Conservation (phyloP, 441 rosid genomes). For the Erodium chrysanthum region DNA sequence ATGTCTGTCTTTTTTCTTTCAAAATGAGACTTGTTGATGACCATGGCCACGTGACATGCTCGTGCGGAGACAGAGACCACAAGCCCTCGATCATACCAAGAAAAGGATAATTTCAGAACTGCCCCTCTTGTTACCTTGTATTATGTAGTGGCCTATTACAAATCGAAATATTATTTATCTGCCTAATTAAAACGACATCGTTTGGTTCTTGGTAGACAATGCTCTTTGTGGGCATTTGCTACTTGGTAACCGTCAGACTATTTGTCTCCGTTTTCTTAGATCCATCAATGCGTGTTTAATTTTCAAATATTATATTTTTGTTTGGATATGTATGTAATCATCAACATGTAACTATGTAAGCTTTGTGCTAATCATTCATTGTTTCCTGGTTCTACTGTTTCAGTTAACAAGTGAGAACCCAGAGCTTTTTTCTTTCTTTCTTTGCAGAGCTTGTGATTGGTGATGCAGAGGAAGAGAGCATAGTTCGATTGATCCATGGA, state of each 20-base stretch:
- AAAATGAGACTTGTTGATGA: too few relatives aligned
- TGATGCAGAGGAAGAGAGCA: slow-evolving; percentile 25
- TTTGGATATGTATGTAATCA: not conserved
- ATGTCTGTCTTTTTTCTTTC: too few relatives aligned
- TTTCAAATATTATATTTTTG: not conserved
- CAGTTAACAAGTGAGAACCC: not conserved
- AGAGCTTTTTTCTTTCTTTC: not conserved
- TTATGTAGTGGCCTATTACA: too few relatives aligned
- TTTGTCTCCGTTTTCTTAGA: not conserved
- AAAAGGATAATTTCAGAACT: too few relatives aligned
- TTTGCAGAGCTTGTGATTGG: slow-evolving; percentile 18
- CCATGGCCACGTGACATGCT: too few relatives aligned
- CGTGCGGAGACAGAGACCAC: too few relatives aligned
- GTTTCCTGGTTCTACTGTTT: not conserved
- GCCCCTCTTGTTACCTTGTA: too few relatives aligned
- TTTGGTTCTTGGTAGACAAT: too few relatives aligned
- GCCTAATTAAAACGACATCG: not conserved
- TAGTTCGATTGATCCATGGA: slow-evolving; percentile 41
- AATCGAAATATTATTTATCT: too few relatives aligned
- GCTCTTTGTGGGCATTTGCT: not conserved
- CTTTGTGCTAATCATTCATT: not conserved
- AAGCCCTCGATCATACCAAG: too few relatives aligned
- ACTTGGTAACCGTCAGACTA: not conserved
- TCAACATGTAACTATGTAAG: not conserved
- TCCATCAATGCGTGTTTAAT: not conserved